Conservation (phyloP, 306 rosid species). For the Inga laurina region DNA sequence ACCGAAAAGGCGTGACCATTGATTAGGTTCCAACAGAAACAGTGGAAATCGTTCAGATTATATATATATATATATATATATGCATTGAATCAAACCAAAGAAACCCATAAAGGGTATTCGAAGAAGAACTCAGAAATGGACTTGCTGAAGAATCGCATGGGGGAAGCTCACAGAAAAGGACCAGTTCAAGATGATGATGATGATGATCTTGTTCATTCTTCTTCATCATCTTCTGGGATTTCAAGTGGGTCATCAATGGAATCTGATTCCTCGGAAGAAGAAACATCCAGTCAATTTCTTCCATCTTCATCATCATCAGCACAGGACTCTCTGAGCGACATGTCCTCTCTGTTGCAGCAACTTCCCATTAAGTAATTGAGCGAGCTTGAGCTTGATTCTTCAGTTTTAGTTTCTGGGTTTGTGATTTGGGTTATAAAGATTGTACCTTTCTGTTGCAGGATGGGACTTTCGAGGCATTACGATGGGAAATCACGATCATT, state of each 20-base stretch:
- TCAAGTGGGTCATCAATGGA: constrained; percentile 16
- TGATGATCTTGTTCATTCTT: constrained; percentile 23
- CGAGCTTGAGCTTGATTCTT: background rate
- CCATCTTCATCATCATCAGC: constrained; percentile 22
- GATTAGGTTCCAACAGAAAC: background rate
- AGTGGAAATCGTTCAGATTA: background rate
- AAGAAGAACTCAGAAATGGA: constrained; percentile 22
- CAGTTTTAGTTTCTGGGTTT: background rate
- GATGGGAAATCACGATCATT: constrained; percentile 48
- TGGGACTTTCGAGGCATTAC: constrained; percentile 52
- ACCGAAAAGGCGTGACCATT: background rate
- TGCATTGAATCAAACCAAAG: background rate
- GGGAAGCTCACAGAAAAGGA: background rate
- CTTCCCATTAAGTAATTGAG: constrained; percentile 43
- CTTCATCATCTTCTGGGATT: constrained; percentile 16
- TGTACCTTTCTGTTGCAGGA: constrained; percentile 27
- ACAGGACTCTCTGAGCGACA: constrained; percentile 35
- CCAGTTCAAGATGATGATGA: background rate
- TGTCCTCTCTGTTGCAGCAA: constrained; percentile 46
- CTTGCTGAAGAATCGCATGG: constrained; percentile 5
- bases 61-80: background rate
- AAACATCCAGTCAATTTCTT: constrained; percentile 16
- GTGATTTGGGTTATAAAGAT: background rate
- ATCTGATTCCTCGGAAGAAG: constrained; percentile 33
- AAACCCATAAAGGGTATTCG: background rate